phyloP scores from a whole-genome alignment of 2,329 filamentous ascomycete species.

The Trichoderma arundinaceum region DNA sequence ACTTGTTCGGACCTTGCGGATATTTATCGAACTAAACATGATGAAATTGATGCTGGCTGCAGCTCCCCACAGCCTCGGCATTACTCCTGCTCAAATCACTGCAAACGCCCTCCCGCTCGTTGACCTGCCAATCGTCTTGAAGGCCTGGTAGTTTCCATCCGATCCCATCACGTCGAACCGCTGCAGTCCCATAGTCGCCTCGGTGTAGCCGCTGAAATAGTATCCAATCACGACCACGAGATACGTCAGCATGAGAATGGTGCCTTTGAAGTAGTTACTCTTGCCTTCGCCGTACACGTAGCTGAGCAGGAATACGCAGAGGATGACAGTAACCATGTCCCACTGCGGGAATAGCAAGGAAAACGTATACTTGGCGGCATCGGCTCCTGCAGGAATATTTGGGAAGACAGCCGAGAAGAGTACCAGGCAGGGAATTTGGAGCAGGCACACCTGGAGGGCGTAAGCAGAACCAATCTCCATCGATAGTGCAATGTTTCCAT shows the following conservation, averaged over 20 bases:
- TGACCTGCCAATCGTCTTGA: slow-evolving; percentile 60
- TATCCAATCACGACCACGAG: slow-evolving; percentile 90
- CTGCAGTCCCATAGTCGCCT: slow-evolving; percentile 51
- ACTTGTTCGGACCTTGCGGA: slow-evolving; percentile 10
- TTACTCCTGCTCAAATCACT: slow-evolving; percentile 17
- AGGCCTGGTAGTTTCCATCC: slow-evolving; percentile 57
- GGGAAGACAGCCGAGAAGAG: slow-evolving; percentile 84
- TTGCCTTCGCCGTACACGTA: slow-evolving; percentile 99
- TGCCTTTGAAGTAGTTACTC: slow-evolving; percentile 99
- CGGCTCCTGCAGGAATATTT: slow-evolving; percentile 45
- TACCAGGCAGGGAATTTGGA: slow-evolving; percentile 92
- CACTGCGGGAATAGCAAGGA: slow-evolving; percentile 95
- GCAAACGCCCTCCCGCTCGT: slow-evolving; percentile 42
- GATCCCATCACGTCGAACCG: slow-evolving; percentile 61
- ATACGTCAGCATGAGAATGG: slow-evolving; percentile 90
- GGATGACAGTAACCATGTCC: slow-evolving; percentile 97
- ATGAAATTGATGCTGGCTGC: neutral
- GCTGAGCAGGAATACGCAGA: slow-evolving; percentile 94
- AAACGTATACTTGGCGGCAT: slow-evolving; percentile 68
- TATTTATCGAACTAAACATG: slow-evolving; percentile 8
- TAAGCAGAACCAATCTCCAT: slow-evolving; percentile 99
- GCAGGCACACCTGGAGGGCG: slow-evolving; percentile 90
- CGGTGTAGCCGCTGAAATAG: slow-evolving; percentile 73
- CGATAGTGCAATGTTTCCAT: slow-evolving; percentile 95
- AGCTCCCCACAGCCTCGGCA: slow-evolving; percentile 7